Evolutionary conservation across 1,284 basidiomycete species (phyloP).

Genomic region (Lignosus rhinocerotis): DNA sequence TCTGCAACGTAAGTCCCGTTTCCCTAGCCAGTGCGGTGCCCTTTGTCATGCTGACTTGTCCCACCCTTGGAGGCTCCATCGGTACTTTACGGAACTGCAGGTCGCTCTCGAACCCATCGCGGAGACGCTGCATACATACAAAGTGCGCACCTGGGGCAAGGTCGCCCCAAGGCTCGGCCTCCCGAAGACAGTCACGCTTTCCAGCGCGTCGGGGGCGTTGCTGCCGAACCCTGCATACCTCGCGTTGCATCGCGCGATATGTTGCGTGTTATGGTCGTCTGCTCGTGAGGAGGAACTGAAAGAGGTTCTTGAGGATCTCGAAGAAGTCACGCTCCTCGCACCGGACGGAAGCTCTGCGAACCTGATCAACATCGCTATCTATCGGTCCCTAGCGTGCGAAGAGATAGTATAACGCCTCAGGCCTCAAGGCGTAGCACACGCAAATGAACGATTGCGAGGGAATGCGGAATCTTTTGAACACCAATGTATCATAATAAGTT

Average conservation of each 20-base stretch:
- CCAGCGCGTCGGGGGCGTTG: conserved; percentile 4
- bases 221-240: conserved; percentile 18
- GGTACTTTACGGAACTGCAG: conserved; percentile 23
- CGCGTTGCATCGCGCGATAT: conserved; percentile 19
- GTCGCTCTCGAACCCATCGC: conserved; percentile 17
- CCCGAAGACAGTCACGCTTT: conserved; percentile 19
- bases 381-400: conserved; percentile 12
- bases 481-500: too few relatives aligned
- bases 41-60: neutral
- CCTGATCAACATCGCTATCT: conserved; percentile 22
- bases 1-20: conserved; percentile 16
- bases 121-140: conserved; percentile 11
- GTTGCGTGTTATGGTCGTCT: conserved; percentile 19
- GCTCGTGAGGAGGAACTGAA: conserved; percentile 20
- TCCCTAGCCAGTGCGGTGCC: neutral
- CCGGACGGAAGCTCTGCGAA: conserved; percentile 19
- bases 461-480: too few relatives aligned
- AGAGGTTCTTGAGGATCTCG: conserved; percentile 19
- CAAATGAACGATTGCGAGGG: too few relatives aligned
- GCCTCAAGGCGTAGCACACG: too few relatives aligned
- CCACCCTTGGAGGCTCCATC: conserved; percentile 9
- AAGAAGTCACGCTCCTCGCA: conserved; percentile 19
- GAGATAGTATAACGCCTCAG: too few relatives aligned
- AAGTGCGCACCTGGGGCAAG: conserved; percentile 21
- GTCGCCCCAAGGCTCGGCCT: conserved; percentile 23